Evolutionary conservation across 192 early-diverging fungal genomes (phyloP).

Genomic region (Chytriomyces sp.): DNA sequence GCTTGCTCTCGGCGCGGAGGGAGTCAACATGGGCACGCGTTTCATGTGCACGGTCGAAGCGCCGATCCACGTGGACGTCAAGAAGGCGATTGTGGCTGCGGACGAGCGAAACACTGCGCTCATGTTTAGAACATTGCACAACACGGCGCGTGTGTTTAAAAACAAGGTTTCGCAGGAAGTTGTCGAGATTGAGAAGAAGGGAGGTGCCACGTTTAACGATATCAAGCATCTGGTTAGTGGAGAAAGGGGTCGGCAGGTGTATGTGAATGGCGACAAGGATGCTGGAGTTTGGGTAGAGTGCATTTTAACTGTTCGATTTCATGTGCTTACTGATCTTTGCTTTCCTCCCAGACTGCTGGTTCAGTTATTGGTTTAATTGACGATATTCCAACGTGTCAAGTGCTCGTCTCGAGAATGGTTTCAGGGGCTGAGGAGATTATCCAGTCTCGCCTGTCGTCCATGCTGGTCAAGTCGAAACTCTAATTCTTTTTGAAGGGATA

Average conservation of each 20-base stretch:
- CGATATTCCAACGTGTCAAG: conserved; percentile 80
- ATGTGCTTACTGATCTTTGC: conserved; percentile 45
- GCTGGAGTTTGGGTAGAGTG: conserved; percentile 54
- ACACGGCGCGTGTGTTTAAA: conserved; percentile 62
- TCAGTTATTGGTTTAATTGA: conserved; percentile 75
- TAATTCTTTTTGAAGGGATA: not conserved
- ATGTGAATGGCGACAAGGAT: conserved; percentile 49
- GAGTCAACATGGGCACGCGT: conserved; percentile 85
- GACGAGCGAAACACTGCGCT: conserved; percentile 68
- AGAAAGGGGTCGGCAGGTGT: conserved; percentile 54
- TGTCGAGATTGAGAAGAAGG: conserved; percentile 66
- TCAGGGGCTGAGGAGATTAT: conserved; percentile 58
- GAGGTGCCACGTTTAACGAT: conserved; percentile 70
- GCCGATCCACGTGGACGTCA: conserved; percentile 76
- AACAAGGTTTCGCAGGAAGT: conserved; percentile 70
- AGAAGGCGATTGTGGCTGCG: conserved; percentile 72
- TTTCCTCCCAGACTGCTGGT: conserved; percentile 65
- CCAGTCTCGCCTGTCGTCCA: conserved; percentile 29
- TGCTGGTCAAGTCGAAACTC: conserved; percentile 33
- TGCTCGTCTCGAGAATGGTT: conserved; percentile 63
- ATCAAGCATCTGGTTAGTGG: conserved; percentile 73
- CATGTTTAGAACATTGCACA: conserved; percentile 78
- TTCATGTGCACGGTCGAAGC: conserved; percentile 81
- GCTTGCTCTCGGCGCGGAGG: conserved; percentile 58
- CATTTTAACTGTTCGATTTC: conserved; percentile 7